These are phyloP conservation scores for Mitragyna speciosa DNA, from an alignment of 257 asterid species.

Conservation along the genomic window DNA sequence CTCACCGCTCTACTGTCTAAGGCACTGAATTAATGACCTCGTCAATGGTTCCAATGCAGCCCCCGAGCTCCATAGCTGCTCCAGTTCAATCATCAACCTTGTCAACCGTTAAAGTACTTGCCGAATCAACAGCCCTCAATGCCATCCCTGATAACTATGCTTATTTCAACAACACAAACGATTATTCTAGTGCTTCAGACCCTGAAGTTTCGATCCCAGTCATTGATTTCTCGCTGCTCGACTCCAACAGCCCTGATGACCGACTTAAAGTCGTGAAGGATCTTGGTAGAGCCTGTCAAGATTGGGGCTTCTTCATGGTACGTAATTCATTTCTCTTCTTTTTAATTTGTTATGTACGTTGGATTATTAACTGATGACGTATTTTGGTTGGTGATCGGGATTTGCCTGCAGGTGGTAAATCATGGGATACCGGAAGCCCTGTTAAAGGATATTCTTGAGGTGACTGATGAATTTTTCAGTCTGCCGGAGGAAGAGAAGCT, in stretches of 20 bases:
- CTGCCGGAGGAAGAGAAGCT: conserved; percentile 67
- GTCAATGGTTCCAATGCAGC: neutral
- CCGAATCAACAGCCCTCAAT: conserved; percentile 22
- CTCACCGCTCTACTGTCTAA: no score
- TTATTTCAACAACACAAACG: neutral
- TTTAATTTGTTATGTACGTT: no score
- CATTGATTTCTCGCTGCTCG: conserved; percentile 41
- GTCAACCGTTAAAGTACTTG: conserved; percentile 19
- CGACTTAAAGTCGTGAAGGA: conserved; percentile 29
- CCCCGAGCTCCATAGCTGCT: neutral
- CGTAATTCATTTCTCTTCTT: neutral
- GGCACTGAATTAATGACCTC: neutral
- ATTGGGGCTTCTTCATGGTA: conserved; percentile 62
- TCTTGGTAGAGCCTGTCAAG: conserved; percentile 38
- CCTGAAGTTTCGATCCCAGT: conserved; percentile 35
- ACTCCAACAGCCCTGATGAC: conserved; percentile 23
- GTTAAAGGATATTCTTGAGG: conserved; percentile 43
- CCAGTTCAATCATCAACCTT: conserved; percentile 1
- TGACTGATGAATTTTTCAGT: conserved; percentile 48
- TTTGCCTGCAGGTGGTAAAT: conserved; percentile 48
- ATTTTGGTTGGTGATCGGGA: no score
- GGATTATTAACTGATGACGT: no score
- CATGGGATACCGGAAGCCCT: conserved; percentile 63
- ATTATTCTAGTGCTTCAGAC: conserved; percentile 10
- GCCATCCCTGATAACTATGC: conserved; percentile 28